Evolutionary conservation across 768 basidiomycete genomes (phyloP), one percentile per base, ranked within the genome.

Genomic region (Lactifluus subvellereus): DNA sequence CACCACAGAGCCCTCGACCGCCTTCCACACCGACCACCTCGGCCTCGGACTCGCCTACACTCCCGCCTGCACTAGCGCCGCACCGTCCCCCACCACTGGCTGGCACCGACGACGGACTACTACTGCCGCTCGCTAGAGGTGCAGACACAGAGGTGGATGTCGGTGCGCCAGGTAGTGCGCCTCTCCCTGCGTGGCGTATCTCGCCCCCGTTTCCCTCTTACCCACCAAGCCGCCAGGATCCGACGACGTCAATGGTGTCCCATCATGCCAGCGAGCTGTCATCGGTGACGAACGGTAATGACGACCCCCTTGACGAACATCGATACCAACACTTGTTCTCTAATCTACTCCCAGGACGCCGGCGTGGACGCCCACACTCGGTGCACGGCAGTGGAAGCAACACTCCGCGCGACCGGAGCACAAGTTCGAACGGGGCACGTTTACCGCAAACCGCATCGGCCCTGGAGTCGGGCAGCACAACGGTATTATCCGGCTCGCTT

Each of bases 301-400:
- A 65, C 51, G 9, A 35, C 30, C 30, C 38, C 14, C 27, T 32
- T 50, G 38, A 42, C 18, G 59, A 54, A 2, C 56, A 32, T 22
- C 13, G 20, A n/a, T 50, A 51, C 30, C 22, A 45, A 7, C 43
- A 38, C 7, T 8, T 43, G 1, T 37, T 32, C 33, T n/a, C 50
- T 1, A 10, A 22, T 9, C 20, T 51, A 11, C 48, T 61, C 14
- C 11, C 59, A 5, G 38, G 64, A 50, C 55, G 42, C 18, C 52
- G 37, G 6, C 57, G 56, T 20, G 49, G 42, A 59, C 58, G 65
- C 13, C 57, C 42, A n/a, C 62, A 57, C 53, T 62, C 65, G 27
- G 27, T 59, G 47, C 61, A 66, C 27, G 66, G 66, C 16, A 53
- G 62, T 14, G 53, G 53, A 8, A 62, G 37, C 22, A n/a, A 51